A percentile compares a stretch with the other conserved stretches of the same genome.
These are phyloP conservation scores for Fraxinus velutina DNA, from an alignment of 305 asterid genomes.

Conservation along the genomic window DNA sequence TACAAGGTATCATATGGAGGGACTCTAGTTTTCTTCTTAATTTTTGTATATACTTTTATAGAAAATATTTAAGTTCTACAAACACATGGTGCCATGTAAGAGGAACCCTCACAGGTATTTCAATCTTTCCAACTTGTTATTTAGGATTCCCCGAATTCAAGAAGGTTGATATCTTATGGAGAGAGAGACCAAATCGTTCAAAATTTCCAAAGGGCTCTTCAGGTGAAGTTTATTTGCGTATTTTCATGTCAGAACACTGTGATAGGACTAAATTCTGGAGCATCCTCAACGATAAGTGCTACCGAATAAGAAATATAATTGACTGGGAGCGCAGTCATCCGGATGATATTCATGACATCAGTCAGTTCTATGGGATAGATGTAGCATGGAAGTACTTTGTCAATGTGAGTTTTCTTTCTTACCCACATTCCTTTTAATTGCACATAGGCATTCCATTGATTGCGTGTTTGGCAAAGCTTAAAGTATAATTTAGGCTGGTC, in stretches of 20 bases:
- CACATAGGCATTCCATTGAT: neutral
- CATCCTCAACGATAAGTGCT: constrained; percentile 50
- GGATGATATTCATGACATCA: constrained; percentile 61
- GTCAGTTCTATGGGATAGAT: constrained; percentile 63
- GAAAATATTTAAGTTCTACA: neutral
- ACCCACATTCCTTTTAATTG: neutral
- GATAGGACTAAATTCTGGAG: constrained; percentile 65
- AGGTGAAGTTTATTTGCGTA: constrained; percentile 58
- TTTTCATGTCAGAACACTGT: constrained; percentile 62
- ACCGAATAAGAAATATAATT: constrained; percentile 55
- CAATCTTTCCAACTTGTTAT: constrained; percentile 22
- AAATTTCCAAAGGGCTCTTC: constrained; percentile 42
- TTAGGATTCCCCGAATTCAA: constrained; percentile 68
- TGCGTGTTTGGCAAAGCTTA: neutral
- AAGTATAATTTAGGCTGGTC: neutral
- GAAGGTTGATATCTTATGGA: constrained; percentile 86
- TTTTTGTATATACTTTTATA: neutral
- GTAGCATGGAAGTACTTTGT: constrained; percentile 62
- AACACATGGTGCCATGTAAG: neutral
- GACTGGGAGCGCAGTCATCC: constrained; percentile 97
- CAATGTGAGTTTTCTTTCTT: constrained; percentile 48
- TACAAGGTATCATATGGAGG: neutral
- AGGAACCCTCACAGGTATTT: constrained; percentile 15
- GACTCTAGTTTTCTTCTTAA: neutral
- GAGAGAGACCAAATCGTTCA: constrained; percentile 40